Conservation (phyloP, 192 early-diverging fungal species). For the Allomyces arbusculus region DNA sequence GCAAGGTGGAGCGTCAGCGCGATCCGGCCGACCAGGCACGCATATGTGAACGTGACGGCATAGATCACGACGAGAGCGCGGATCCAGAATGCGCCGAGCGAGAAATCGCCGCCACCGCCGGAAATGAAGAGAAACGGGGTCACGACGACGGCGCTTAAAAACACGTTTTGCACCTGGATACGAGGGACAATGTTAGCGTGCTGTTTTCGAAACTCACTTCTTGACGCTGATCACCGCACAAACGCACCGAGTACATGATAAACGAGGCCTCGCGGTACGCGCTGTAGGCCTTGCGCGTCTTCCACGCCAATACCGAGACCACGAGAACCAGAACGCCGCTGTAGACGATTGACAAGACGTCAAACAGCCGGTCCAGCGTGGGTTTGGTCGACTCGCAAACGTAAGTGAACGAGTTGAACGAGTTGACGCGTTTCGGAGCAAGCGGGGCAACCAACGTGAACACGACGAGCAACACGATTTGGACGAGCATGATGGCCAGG, state of each 20-base stretch:
- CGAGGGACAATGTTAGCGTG: too few species aligned
- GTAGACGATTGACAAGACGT: neutral
- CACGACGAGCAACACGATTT: neutral
- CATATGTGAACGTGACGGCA: neutral
- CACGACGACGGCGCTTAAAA: neutral
- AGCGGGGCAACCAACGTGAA: neutral
- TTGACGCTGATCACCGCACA: too few species aligned
- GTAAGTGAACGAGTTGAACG: neutral
- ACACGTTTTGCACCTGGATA: neutral
- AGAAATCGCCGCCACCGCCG: neutral
- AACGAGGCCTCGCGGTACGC: neutral
- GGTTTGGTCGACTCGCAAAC: neutral
- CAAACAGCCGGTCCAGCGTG: neutral
- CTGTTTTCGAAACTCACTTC: too few species aligned
- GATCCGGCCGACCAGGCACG: neutral
- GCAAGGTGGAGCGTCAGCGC: neutral
- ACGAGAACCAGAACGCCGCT: neutral
- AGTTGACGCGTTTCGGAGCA: neutral
- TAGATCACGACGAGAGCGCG: neutral
- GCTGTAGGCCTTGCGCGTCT: neutral
- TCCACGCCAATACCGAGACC: neutral
- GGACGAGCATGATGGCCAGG: neutral
- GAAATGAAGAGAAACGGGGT: neutral
- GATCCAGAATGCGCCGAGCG: neutral
- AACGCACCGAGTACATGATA: neutral